Evolutionary conservation across 2,329 filamentous ascomycete genomes (phyloP).

Genomic region (Falciphora oryzae): DNA sequence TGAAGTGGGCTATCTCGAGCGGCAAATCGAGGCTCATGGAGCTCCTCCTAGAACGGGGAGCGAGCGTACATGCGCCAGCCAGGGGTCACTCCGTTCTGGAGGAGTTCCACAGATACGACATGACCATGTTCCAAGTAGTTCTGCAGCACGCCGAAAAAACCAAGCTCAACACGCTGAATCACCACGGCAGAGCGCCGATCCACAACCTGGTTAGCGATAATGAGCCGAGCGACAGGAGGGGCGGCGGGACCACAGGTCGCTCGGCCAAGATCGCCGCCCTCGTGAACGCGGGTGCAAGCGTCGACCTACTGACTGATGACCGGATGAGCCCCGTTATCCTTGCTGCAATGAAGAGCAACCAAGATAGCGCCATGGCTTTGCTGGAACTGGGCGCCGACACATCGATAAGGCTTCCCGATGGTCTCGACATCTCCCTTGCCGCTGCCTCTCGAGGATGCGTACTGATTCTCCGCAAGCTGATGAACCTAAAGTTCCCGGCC

Average conservation of each 20-base stretch:
- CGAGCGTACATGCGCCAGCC: neutral
- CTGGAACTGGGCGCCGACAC: neutral
- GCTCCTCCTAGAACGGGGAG: neutral
- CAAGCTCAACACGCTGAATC: neutral
- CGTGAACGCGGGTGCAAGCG: neutral
- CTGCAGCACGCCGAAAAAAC: neutral
- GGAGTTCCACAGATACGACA: slow-evolving; percentile 1
- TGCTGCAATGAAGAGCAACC: neutral
- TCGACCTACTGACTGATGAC: neutral
- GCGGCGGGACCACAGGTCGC: neutral
- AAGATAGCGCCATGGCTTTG: neutral
- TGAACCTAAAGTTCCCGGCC: neutral
- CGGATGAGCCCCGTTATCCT: neutral
- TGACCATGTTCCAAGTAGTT: neutral
- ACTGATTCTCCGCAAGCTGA: neutral
- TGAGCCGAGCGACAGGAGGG: neutral
- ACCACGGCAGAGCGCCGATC: neutral
- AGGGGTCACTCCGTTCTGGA: neutral
- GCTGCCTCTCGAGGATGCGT: neutral
- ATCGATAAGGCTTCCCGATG: neutral
- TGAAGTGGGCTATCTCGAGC: neutral
- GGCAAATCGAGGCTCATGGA: neutral
- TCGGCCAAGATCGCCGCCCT: neutral
- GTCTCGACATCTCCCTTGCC: neutral
- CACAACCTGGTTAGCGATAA: neutral